phyloP scores from a whole-genome alignment of 2,329 filamentous ascomycete genomes.

The Clarireedia monteithiana region DNA sequence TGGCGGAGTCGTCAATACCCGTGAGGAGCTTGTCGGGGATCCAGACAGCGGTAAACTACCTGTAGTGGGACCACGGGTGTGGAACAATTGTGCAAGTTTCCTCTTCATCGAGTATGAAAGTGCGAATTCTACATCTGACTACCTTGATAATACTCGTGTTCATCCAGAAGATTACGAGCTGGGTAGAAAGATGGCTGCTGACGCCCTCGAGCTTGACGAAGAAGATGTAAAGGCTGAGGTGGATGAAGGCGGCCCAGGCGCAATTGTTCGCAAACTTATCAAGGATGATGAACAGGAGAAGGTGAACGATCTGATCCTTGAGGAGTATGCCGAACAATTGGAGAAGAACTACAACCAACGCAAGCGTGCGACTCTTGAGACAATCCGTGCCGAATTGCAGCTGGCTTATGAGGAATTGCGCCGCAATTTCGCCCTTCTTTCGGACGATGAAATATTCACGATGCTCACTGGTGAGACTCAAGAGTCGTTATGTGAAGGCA shows the following conservation, averaged over 20 bases:
- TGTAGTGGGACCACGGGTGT: conserved; percentile 83
- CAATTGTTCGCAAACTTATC: conserved; percentile 91
- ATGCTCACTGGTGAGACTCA: conserved; percentile 93
- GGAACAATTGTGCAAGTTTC: conserved; percentile 96
- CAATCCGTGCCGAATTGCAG: conserved; percentile 87
- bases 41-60: conserved; percentile 69
- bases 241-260: conserved; percentile 80
- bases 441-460: conserved; percentile 77
- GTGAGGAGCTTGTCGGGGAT: conserved; percentile 84
- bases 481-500: conserved; percentile 75
- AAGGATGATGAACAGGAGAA: conserved; percentile 89
- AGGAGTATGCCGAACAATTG: conserved; percentile 94
- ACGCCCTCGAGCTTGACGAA: conserved; percentile 92
- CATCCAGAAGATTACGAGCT: conserved; percentile 98
- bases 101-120: conserved; percentile 82
- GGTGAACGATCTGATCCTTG: conserved; percentile 90
- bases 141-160: conserved; percentile 91
- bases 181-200: conserved; percentile 95
- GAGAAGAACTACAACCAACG: conserved; percentile 88
- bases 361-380: conserved; percentile 92
- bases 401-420: conserved; percentile 91
- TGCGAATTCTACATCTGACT: conserved; percentile 76
- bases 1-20: conserved; percentile 74
- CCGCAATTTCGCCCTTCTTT: conserved; percentile 64
- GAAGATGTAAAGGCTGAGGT: conserved; percentile 95